These are phyloP conservation scores for Coemansia sp. DNA, from an alignment of 371 early-diverging fungal genomes.

Conservation along the genomic window DNA sequence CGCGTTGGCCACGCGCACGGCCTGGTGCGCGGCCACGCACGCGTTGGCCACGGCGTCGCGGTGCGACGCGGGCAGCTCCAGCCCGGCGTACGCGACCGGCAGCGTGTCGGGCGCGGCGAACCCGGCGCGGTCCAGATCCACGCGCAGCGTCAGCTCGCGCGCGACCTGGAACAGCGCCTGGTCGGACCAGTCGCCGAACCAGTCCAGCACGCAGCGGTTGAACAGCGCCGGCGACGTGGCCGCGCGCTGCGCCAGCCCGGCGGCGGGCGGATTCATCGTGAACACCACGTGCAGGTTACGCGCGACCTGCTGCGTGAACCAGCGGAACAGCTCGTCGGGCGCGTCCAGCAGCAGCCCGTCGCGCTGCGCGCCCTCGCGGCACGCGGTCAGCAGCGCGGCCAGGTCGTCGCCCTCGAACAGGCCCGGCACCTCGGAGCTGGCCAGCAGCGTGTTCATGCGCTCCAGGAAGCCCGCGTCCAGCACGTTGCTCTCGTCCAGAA, in stretches of 20 bases:
- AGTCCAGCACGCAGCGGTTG: constrained; percentile 99
- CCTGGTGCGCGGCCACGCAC: constrained; percentile 90
- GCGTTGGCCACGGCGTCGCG: constrained; percentile 88
- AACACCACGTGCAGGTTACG: constrained; percentile 98
- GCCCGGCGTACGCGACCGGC: constrained; percentile 78
- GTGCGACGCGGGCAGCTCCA: constrained; percentile 74
- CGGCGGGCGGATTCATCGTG: constrained; percentile 98
- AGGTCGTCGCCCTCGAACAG: constrained; percentile 98
- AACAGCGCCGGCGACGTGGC: constrained; percentile 99
- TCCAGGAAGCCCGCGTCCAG: constrained; percentile 96
- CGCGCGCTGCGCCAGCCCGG: constrained; percentile 88
- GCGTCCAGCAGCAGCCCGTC: constrained; percentile 95
- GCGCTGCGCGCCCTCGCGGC: constrained; percentile 91
- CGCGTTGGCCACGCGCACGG: constrained; percentile 82
- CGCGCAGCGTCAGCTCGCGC: constrained; percentile 85
- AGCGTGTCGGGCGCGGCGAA: constrained; percentile 72
- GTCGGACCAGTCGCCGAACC: constrained; percentile 99
- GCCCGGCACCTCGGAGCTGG: constrained; percentile 98
- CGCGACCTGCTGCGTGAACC: constrained; percentile 97
- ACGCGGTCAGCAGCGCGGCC: constrained; percentile 89
- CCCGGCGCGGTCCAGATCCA: constrained; percentile 82
- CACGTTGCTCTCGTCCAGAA: constrained; percentile 98
- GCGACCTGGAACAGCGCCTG: constrained; percentile 98
- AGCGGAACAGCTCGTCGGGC: constrained; percentile 93
- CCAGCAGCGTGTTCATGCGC: constrained; percentile 98